Evolutionary conservation across 495 filamentous ascomycete species (phyloP).

Genomic region (Immersiella caudata): DNA sequence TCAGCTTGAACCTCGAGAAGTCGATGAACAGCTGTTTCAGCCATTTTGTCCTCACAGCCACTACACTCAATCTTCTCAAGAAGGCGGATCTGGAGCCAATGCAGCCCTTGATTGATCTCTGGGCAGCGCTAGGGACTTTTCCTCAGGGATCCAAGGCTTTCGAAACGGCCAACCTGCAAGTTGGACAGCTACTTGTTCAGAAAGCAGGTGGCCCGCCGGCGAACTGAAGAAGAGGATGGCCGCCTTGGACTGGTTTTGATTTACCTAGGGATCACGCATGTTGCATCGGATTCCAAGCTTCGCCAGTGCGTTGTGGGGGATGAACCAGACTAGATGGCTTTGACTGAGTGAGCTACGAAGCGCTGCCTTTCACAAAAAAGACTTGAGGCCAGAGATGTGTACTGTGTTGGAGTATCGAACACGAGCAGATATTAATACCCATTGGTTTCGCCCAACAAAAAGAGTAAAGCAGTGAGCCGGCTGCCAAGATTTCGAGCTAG

Average conservation of each 20-base stretch:
- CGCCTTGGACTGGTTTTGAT: background rate
- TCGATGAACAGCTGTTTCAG: constrained; percentile 94
- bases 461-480: background rate
- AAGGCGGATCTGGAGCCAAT: constrained; percentile 90
- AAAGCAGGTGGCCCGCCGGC: constrained; percentile 41
- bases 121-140: constrained; percentile 80
- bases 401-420: constrained; percentile 4
- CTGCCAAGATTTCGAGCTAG: background rate
- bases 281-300: background rate
- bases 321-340: background rate
- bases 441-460: background rate
- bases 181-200: constrained; percentile 49
- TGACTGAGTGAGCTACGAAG: background rate
- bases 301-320: background rate
- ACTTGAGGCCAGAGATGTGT: background rate
- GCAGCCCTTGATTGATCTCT: constrained; percentile 89
- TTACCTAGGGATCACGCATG: background rate
- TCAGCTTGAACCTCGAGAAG: constrained; percentile 78
- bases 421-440: constrained; percentile 2
- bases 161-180: constrained; percentile 54
- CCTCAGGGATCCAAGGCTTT: constrained; percentile 67
- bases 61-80: constrained; percentile 78
- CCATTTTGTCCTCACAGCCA: constrained; percentile 87
- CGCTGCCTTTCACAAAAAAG: background rate
- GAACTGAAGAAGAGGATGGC: background rate